Base-by-base conservation (phyloP, 495 filamentous ascomycete genomes). In the Coniosporium apollinis region DNA sequence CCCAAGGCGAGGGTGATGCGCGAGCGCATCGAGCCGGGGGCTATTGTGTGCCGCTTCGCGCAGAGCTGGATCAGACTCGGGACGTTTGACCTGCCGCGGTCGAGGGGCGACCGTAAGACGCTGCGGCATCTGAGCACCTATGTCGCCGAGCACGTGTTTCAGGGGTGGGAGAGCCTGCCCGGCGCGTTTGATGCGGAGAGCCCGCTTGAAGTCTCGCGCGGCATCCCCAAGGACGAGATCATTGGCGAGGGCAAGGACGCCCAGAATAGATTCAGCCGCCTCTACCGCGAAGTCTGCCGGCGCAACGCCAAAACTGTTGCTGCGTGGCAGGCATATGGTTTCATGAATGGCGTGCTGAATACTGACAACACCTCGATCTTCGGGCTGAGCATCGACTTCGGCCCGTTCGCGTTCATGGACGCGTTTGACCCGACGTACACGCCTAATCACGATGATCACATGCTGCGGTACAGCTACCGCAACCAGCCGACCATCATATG, bases 401-500 rank as follows among this genome's bases (percentile, higher is more conserved):
- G 89, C 0, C 89, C 89, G 0, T 97, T 96, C 49, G 87, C 89
- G 15, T 94, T 94, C 48, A 76, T 97, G 63, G 80, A 94, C 53
- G 84, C 79, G 45, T 96, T 96, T 50, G 85, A 94, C 51, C 89
- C 89, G 0, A 61, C 61, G 16, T 97, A 94, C 55, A 97, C 89
- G 0, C 89, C 89, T 4, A 97, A 97, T 50, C 89, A 97, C 54
- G 89, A 97, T 52, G 89, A 97, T 51, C 67, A 78, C 47, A 66
- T 75, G 58, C 57, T 92, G 11, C 72, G 89, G 20, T 97, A 97
- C 54, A 70, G 70, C 29, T 97, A 94, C 64, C 74, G 73, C 36
- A 94, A 94, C 57, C 89, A 97, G 48, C 85, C 89, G 1, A 83
- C 76, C 30, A 79, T 96, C 28, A 85, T 97, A 50, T 97, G 89